Base-by-base conservation (phyloP, 768 basidiomycete species). In the Chalciporus piperatus region DNA sequence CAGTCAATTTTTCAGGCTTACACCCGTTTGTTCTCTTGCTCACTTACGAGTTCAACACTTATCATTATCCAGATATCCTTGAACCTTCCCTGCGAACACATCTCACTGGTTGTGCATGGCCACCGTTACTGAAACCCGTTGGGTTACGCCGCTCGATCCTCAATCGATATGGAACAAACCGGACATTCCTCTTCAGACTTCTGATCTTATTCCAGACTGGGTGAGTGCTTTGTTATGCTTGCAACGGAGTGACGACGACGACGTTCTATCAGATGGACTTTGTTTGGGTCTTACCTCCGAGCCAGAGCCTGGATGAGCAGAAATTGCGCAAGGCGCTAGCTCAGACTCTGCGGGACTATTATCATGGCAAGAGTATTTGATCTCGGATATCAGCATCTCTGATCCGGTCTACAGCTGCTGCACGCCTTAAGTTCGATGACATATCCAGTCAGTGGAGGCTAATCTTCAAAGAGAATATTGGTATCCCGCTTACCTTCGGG, bases 201-300 rank as follows among this genome's bases (percentile, higher is more conserved):
- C n/a, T n/a, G n/a, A n/a, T n/a, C n/a, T n/a, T n/a, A 43, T 50
- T 37, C 48, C 48, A 11, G n/a, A 43, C 9, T 50, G 48, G 48
- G 48, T 50, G 25, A 50, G 41, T 28, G 11, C 17, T 11, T 35
- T 35, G 33, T 7, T 7, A 35, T 14, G 14, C 33, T 35, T n/a
- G 33, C 16, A n/a, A 2, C 14, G 14, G 33, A 14, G 5, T 9
- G 33, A 35, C 13, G 7, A 35, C 3, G 25, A 25, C 16, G 4
- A 14, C 7, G 33, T 19, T 27, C 14, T 6, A 11, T 14, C 8
- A 50, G 48, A 50, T 50, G 48, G 48, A 50, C 41, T 50, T 50
- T n/a, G 48, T 43, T 43, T 50, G 48, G 48, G 48, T 50, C 13
- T 27, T 50, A 4, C 48, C 48, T 19, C 41, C n/a, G n/a, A n/a